Evolutionary conservation across 2,329 filamentous ascomycete species (phyloP), one percentile per base, ranked within the genome.

Genomic region (Diplodia sapinea): DNA sequence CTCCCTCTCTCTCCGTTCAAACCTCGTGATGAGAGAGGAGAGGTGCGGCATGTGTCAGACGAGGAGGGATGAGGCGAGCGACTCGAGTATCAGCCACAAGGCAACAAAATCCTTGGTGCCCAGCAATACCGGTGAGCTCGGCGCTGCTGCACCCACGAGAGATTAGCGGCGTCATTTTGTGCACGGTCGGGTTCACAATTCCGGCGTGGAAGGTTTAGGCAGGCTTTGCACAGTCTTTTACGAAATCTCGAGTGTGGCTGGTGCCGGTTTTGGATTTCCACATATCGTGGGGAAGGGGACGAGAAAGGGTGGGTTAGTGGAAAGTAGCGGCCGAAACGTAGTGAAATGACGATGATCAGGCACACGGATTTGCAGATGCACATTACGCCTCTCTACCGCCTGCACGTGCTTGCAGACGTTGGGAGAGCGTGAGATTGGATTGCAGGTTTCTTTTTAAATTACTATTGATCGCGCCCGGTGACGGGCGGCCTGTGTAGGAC

Each of bases 341-440:
- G 54, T 47, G 55, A 59, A 59, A 59, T 59, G 47, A 63, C 23
- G 59, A 63, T 63, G 59, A 51, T 63, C 59, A 63, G 40, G 47
- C 59, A 51, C 59, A 31, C 56, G 56, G 56, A 57, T 57, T 36
- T 57, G 50, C 52, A 29, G 9, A 55, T 55, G 50, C 13, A 38
- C 20, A 52, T 26, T 13, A 26, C 13, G 6, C 15, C 4, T 29
- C 20, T 2, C 7, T 31, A 3, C 15, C 26, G 8, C n/a, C 20
- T 23, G 49, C 20, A 20, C 20, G 50, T 26, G 50, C 50, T 23
- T 52, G 13, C 50, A 52, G 8, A 20, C 8, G 49, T n/a, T 20
- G 17, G 43, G n/a, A 13, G 2, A 47, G 3, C 9, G 7, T 47
- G 17, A 47, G 13, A 47, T 47, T 47, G 43, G 43, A 47, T 47